Evolutionary conservation across 768 basidiomycete species (phyloP).

Genomic region (Tremella yokohamensis): DNA sequence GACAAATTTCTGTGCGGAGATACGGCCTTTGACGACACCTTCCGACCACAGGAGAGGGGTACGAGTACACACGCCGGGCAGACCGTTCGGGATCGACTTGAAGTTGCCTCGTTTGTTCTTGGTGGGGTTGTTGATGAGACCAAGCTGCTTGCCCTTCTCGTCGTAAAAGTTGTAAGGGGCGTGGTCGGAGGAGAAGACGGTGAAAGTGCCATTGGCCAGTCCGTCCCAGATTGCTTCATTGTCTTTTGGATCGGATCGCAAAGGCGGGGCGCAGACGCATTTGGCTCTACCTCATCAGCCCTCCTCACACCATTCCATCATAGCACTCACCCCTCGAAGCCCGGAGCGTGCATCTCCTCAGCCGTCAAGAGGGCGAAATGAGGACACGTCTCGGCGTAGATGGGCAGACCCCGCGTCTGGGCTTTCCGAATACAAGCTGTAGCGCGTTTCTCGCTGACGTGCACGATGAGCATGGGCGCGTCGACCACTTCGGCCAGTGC

Average conservation of each 20-base stretch:
- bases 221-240: constrained; percentile 44
- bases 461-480: constrained; percentile 48
- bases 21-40: constrained; percentile 48
- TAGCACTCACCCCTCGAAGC: constrained; percentile 40
- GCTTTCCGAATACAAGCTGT: constrained; percentile 45
- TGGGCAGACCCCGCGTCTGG: constrained; percentile 37
- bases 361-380: constrained; percentile 46
- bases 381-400: constrained; percentile 50
- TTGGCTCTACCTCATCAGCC: constrained; percentile 35
- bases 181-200: constrained; percentile 49
- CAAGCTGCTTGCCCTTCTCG: constrained; percentile 42
- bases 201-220: constrained; percentile 45
- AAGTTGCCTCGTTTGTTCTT: constrained; percentile 47
- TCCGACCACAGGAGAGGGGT: constrained; percentile 47
- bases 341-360: constrained; percentile 42
- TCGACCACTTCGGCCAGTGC: constrained; percentile 45
- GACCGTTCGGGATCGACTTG: constrained; percentile 49
- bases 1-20: constrained; percentile 49
- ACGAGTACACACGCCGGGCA: constrained; percentile 51
- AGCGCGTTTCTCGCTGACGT: constrained; percentile 43
- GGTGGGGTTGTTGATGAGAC: constrained; percentile 33
- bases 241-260: constrained; percentile 40
- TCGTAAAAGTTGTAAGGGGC: constrained; percentile 48
- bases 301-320: neutral
- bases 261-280: constrained; percentile 45